phyloP scores from a whole-genome alignment of 169 alveolate species.

The Cryptosporidium felis region DNA sequence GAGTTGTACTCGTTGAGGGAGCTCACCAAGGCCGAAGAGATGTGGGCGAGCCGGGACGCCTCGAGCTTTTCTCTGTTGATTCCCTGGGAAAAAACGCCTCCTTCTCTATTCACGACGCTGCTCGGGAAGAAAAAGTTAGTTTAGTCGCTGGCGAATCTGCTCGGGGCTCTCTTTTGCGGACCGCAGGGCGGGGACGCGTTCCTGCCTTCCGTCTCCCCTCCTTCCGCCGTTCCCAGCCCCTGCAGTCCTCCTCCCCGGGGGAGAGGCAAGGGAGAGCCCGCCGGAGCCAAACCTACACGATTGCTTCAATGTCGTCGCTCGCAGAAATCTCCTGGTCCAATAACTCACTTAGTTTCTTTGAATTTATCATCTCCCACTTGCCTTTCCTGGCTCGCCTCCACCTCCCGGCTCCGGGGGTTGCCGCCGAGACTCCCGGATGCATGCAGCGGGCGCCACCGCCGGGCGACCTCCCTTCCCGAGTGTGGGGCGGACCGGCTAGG shows the following conservation, averaged over 20 bases:
- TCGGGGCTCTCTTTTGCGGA: too few species aligned
- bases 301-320: conserved; percentile 9
- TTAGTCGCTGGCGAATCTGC: neutral
- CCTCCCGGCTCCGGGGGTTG: too few species aligned
- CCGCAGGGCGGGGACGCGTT: too few species aligned
- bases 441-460: too few species aligned
- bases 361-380: conserved; percentile 14
- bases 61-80: neutral
- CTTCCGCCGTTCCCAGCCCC: too few species aligned
- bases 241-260: too few species aligned
- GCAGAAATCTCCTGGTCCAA: neutral
- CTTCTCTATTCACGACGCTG: conserved; percentile 25
- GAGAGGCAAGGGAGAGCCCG: too few species aligned
- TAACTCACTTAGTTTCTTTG: conserved; percentile 18
- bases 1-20: conserved; percentile 43
- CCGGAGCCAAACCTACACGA: conserved; percentile 54
- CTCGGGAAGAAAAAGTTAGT: neutral
- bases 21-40: conserved; percentile 25
- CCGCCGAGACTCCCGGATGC: too few species aligned
- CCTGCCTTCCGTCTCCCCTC: too few species aligned
- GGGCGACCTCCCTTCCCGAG: too few species aligned
- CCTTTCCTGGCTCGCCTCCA: too few species aligned
- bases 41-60: neutral
- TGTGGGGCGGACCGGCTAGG: too few species aligned
- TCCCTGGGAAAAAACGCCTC: conserved; percentile 43